phyloP scores from a whole-genome alignment of 495 filamentous ascomycete genomes.

The Aspergillus cavernicola region DNA sequence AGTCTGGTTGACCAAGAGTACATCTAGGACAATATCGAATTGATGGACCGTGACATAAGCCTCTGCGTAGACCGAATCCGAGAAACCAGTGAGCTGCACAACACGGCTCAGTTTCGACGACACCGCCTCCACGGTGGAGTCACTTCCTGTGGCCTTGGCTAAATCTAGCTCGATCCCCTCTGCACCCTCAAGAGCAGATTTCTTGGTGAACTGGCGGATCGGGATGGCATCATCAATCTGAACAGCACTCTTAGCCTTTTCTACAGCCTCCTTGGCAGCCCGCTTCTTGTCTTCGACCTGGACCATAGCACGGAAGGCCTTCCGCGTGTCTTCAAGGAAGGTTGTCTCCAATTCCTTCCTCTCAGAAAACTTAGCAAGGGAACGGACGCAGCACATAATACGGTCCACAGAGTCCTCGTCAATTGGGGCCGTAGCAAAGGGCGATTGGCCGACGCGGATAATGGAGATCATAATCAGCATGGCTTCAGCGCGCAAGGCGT shows the following conservation, averaged over 20 bases:
- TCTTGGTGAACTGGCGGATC: slow-evolving; percentile 91
- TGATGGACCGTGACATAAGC: slow-evolving; percentile 98
- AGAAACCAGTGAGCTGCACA: slow-evolving; percentile 97
- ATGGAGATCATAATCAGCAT: slow-evolving; percentile 99
- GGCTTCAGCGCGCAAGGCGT: slow-evolving; percentile 91
- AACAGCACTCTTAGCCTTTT: slow-evolving; percentile 90
- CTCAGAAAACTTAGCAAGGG: slow-evolving; percentile 83
- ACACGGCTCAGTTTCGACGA: slow-evolving; percentile 93
- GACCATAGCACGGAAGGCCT: slow-evolving; percentile 97
- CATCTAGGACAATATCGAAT: slow-evolving; percentile 97
- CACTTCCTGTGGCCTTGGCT: slow-evolving; percentile 90
- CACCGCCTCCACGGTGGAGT: slow-evolving; percentile 76
- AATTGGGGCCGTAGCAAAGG: slow-evolving; percentile 95
- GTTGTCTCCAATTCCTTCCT: slow-evolving; percentile 87
- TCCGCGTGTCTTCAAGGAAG: slow-evolving; percentile 92
- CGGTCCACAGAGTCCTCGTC: slow-evolving; percentile 97
- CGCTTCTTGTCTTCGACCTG: slow-evolving; percentile 97
- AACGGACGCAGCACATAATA: slow-evolving; percentile 94
- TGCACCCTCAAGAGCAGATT: slow-evolving; percentile 75
- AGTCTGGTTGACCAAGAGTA: slow-evolving; percentile 96
- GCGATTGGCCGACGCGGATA: slow-evolving; percentile 93
- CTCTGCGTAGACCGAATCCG: slow-evolving; percentile 96
- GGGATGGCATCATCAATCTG: slow-evolving; percentile 93
- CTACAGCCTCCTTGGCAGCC: slow-evolving; percentile 79
- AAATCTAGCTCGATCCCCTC: slow-evolving; percentile 88